Conservation (phyloP, 1,284 basidiomycete species). For the Trichosporon sp. region DNA sequence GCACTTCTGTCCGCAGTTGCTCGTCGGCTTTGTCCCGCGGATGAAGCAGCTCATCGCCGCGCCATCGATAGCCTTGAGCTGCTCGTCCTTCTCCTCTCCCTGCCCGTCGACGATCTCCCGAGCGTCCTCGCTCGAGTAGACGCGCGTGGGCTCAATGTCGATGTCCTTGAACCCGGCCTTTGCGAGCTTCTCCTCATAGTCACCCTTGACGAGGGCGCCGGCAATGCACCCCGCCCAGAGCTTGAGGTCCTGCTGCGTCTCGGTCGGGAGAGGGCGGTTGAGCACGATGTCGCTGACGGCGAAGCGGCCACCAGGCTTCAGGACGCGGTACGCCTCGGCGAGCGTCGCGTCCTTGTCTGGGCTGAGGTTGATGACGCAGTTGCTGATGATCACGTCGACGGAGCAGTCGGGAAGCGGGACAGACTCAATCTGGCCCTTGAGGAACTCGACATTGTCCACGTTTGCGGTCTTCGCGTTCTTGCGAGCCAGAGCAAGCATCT, state of each 20-base stretch:
- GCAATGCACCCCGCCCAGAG: conserved; percentile 35
- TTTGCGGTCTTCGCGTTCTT: conserved; percentile 58
- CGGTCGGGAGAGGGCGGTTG: conserved; percentile 22
- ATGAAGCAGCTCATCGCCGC: conserved; percentile 30
- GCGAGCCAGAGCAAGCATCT: conserved; percentile 41
- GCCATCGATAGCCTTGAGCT: conserved; percentile 28
- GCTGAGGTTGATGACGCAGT: conserved; percentile 63
- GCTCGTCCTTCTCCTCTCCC: conserved; percentile 21
- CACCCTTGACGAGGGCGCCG: conserved; percentile 29
- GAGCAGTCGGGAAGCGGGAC: conserved; percentile 60
- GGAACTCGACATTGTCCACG: conserved; percentile 59
- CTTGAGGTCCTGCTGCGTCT: conserved; percentile 25
- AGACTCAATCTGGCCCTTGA: conserved; percentile 57
- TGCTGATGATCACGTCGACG: conserved; percentile 63
- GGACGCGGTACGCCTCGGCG: conserved; percentile 87
- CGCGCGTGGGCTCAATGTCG: conserved; percentile 29
- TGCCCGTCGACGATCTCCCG: conserved; percentile 26
- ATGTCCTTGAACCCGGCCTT: conserved; percentile 27
- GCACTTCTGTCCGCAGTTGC: conserved; percentile 13
- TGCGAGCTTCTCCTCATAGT: conserved; percentile 29
- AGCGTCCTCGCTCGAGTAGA: conserved; percentile 31
- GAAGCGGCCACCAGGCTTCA: conserved; percentile 95
- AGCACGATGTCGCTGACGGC: conserved; percentile 64
- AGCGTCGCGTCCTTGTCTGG: conserved; percentile 61
- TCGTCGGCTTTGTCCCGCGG: conserved; percentile 26